Evolutionary conservation across 1,284 basidiomycete species (phyloP), one percentile per base, ranked within the genome.

Genomic region (Cryptococcus neoformans): DNA sequence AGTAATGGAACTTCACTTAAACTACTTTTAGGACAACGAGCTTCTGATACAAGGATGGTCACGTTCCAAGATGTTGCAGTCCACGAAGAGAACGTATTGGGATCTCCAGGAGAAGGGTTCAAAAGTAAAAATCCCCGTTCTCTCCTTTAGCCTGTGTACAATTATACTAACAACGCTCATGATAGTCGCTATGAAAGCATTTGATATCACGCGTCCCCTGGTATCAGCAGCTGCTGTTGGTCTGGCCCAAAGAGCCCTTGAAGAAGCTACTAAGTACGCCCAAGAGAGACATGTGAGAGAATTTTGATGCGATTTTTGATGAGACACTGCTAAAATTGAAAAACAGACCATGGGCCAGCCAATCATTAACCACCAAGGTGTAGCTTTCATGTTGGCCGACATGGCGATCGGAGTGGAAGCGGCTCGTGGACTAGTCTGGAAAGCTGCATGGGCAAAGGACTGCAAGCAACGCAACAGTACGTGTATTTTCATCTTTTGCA

Each of bases 301-400:
- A 12, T 37, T 7, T 41, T 7, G 4, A 12, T 21, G 5, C 10
- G n/a, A 36, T 8, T 12, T 11, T 21, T 44, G n/a, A 35, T 6
- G 17, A 40, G 38, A 34, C 39, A 16, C 9, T 14, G 41, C n/a
- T 16, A 21, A 57, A 60, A 21, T 58, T 49, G 41, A 35, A 28
- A 39, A 49, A 8, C 50, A 81, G 78, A 83, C 82, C 6, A 83
- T 83, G 79, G 82, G 82, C 28, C 77, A 78, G 54, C 69, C 78
- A 2, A 83, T 83, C 67, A 82, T 83, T 58, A 74, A 82, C 58
- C 82, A 83, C 67, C 81, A 83, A 63, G 81, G 79, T 34, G 77
- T 82, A 34, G 80, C 79, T 6, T 81, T 81, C 69, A 80, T 83
- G 75, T 74, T 83, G 5, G 82, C 82, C 12, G 82, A 83, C 61